Base-by-base conservation (phyloP, 306 rosid genomes). In the Lablab purpureus region DNA sequence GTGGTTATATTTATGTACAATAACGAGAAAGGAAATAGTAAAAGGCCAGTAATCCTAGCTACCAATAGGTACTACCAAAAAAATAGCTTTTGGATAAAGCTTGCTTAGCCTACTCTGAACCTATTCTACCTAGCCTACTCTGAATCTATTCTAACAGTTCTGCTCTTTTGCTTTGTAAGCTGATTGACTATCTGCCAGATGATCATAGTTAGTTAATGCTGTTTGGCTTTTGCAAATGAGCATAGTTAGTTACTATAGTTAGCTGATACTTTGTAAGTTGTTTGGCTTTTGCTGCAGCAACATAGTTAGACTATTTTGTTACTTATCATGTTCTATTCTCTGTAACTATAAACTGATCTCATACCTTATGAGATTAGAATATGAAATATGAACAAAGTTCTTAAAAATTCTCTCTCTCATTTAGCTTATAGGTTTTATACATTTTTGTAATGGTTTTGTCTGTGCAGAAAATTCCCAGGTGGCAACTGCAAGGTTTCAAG, bases 401-500 rank as follows among this genome's bases (percentile, higher is more conserved):
- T 12, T 43, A 43, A 17, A 11, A 43, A 43, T 3, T 43, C 5
- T 43, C 49, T 43, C 47, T 37, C 43, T 37, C 43, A 2, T 7
- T 43, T 11, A 43, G 14, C 49, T 43, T 43, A 11, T 43, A 10
- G 5, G 49, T 43, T 43, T 43, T 43, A 5, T 43, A 11, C 5
- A 82, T 86, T 76, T 18, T 49, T 73, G 71, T 67, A 50, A 60
- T 78, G 43, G 27, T 50, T 79, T 79, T 72, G 68, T 85, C 13
- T 37, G 23, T 86, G 75, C 90, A 94, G 99, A 91, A 80, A 94
- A 92, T 78, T 94, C 99, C 71, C 84, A 37, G 83, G 80, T 92
- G 78, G 85, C 97, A 65, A 73, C 85, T 81, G 99, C 99, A 28
- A 93, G 97, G 80, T 94, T 94, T 87, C 97, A 92, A 84, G 99